Evolutionary conservation across 345 rosid genomes (phyloP).

Genomic region (Arabis alpina): DNA sequence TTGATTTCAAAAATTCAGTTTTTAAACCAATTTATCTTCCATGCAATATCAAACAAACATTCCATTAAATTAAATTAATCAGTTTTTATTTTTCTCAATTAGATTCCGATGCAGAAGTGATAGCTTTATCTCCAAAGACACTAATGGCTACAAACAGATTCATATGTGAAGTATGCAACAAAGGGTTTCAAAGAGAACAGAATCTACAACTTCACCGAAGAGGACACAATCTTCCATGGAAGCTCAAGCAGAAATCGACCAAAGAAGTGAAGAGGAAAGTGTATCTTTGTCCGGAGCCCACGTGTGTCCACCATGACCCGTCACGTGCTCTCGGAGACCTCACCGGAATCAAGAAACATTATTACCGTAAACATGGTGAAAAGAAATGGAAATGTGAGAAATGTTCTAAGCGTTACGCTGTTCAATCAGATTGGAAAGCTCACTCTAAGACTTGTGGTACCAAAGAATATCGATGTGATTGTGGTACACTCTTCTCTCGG

Average conservation of each 20-base stretch:
- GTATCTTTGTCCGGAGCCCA: slow-evolving; percentile 83
- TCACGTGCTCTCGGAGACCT: slow-evolving; percentile 86
- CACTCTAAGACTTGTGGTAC: slow-evolving; percentile 87
- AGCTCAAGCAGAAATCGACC: slow-evolving; percentile 72
- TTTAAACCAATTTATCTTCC: background rate
- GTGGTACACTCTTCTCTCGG: slow-evolving; percentile 89
- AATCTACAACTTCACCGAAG: slow-evolving; percentile 86
- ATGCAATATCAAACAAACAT: slow-evolving; percentile 22
- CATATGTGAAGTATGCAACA: slow-evolving; percentile 87
- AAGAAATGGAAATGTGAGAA: slow-evolving; percentile 91
- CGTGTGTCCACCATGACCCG: slow-evolving; percentile 88
- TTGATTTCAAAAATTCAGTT: slow-evolving; percentile 31
- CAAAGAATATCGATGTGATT: slow-evolving; percentile 75
- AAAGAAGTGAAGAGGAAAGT: slow-evolving; percentile 82
- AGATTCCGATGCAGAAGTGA: slow-evolving; percentile 90
- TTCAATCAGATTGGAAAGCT: slow-evolving; percentile 89
- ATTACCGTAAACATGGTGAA: slow-evolving; percentile 78
- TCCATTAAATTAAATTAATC: too few relatives aligned
- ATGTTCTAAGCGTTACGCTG: slow-evolving; percentile 77
- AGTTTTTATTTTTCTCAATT: too few relatives aligned
- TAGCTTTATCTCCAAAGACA: slow-evolving; percentile 84
- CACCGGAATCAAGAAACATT: slow-evolving; percentile 84
- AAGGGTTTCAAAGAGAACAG: slow-evolving; percentile 87
- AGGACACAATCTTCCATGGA: slow-evolving; percentile 92
- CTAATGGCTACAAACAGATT: slow-evolving; percentile 88